Base-by-base conservation (phyloP, 2,329 filamentous ascomycete genomes). In the Elsinoe ampelina region DNA sequence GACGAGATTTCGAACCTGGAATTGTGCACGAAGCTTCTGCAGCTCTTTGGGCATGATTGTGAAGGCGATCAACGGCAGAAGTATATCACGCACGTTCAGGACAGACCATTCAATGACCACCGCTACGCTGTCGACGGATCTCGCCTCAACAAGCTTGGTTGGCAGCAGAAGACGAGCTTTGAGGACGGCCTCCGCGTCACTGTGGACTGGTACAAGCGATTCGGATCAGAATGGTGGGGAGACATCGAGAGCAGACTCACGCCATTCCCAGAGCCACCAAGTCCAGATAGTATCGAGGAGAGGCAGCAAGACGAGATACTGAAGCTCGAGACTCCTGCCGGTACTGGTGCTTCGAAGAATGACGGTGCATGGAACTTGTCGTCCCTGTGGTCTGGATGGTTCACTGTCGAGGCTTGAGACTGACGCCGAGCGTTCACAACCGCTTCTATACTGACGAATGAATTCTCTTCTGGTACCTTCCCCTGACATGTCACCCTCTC, bases 21-120 rank as follows among this genome's bases (percentile, higher is more conserved):
- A 2, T 76, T 92, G 5, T 87, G 86, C 70, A 71, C 73, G 58
- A 80, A 78, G 68, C 75, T 92, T 15, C 75, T 91, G 22, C 73
- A 75, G 32, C 75, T 83, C 57, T 82, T 89, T 66, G 76, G 76
- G 17, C 77, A 86, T 58, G 71, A 74, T 15, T 73, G 72, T 3
- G 30, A 75, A 78, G 58, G 64, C 11, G 77, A 83, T 55, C 5
- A 10, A n/a, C 75, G 84, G 56, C 74, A 77, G 58, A 78, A 78
- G 63, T 86, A 83, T 79, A 80, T 91, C 63, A 82, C 86, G 68
- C 85, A 88, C 70, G 89, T 86, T 1, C 79, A 84, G 61, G 87
- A 93, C 71, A 79, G 88, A 17, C 87, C 87, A 0, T 92, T 87
- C 73, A 89, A 89, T 69, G 86, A 89, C 69, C 79, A 82, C 65